Percentiles rank a stretch among this genome's conserved stretches.
Conservation (phyloP, 2,329 filamentous ascomycete genomes). For the Fusarium ramigenum region DNA sequence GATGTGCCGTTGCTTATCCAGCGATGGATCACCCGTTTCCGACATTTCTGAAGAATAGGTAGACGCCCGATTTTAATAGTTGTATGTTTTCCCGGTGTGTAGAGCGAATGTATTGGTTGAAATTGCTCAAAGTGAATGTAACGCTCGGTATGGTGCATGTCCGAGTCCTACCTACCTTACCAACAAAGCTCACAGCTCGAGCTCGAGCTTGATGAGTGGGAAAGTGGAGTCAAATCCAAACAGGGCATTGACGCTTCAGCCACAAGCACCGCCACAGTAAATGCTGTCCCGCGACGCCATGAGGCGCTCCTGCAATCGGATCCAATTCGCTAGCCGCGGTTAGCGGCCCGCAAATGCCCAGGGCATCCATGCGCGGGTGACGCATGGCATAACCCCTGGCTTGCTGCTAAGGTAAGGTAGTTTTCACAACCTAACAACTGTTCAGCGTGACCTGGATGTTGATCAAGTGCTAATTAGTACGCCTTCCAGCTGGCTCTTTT, state of each 20-base stretch:
- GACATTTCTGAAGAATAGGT: slow-evolving; percentile 15
- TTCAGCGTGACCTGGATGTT: slow-evolving; percentile 27
- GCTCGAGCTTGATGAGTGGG: not conserved
- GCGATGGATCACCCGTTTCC: slow-evolving; percentile 40
- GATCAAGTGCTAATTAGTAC: slow-evolving; percentile 12
- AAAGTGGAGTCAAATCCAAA: not conserved
- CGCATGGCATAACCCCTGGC: slow-evolving; percentile 25
- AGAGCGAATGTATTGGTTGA: not conserved
- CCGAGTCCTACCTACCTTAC: slow-evolving; percentile 12
- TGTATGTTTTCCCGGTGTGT: not conserved
- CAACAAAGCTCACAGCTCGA: not conserved
- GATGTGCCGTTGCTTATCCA: slow-evolving; percentile 75
- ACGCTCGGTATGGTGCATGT: not conserved
- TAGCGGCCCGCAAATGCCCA: slow-evolving; percentile 4
- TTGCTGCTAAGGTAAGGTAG: not conserved
- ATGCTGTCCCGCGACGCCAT: slow-evolving; percentile 3
- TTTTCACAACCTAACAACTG: not conserved
- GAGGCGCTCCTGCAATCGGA: slow-evolving; percentile 8
- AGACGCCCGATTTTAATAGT: not conserved
- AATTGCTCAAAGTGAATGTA: not conserved
- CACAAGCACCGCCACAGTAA: slow-evolving; percentile 13
- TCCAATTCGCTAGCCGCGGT: slow-evolving; percentile 8
- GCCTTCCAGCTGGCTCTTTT: not conserved
- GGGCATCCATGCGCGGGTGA: slow-evolving; percentile 21
- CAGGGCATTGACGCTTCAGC: not conserved